A percentile compares a stretch with the other conserved stretches of the same genome.
phyloP scores from a whole-genome alignment of 352 stramenopile genomes.

The Albugo candida region DNA sequence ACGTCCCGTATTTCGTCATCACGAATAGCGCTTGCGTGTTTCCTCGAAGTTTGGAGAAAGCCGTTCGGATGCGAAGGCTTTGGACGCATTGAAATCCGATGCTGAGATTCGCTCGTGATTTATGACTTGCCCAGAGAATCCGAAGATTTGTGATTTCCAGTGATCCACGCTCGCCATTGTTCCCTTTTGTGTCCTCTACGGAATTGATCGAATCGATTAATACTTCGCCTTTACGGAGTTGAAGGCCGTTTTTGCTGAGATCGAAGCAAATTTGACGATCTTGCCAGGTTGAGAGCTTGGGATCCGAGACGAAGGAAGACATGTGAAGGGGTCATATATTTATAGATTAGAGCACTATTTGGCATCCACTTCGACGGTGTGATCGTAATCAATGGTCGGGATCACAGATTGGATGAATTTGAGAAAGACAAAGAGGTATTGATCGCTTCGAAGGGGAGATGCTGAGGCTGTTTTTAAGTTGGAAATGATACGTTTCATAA shows the following conservation, averaged over 20 bases:
- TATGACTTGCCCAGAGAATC: conserved; percentile 82
- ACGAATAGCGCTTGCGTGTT: conserved; percentile 83
- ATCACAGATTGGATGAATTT: conserved; percentile 99
- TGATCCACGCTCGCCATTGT: conserved; percentile 81
- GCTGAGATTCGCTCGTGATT: conserved; percentile 72
- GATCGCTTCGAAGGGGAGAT: conserved; percentile 77
- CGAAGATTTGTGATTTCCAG: conserved; percentile 85
- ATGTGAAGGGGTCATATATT: neutral
- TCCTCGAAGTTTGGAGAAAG: conserved; percentile 77
- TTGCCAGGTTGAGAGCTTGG: conserved; percentile 69
- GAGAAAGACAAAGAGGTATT: conserved; percentile 99
- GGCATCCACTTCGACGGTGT: conserved; percentile 93
- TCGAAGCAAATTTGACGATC: conserved; percentile 85
- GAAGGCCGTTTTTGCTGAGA: conserved; percentile 28
- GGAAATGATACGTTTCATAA: conserved; percentile 96
- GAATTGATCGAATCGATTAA: conserved; percentile 85
- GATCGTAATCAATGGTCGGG: conserved; percentile 99
- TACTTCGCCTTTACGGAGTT: conserved; percentile 58
- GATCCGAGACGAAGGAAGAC: conserved; percentile 7
- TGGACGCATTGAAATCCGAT: conserved; percentile 72
- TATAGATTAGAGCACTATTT: conserved; percentile 4
- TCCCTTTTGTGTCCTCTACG: conserved; percentile 89
- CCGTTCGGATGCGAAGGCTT: conserved; percentile 78
- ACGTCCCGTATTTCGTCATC: conserved; percentile 77
- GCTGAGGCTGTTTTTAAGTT: conserved; percentile 71